A percentile compares a stretch with the other conserved stretches of the same genome.
phyloP scores from a whole-genome alignment of 169 alveolate species.

The Cryptosporidium sp. region DNA sequence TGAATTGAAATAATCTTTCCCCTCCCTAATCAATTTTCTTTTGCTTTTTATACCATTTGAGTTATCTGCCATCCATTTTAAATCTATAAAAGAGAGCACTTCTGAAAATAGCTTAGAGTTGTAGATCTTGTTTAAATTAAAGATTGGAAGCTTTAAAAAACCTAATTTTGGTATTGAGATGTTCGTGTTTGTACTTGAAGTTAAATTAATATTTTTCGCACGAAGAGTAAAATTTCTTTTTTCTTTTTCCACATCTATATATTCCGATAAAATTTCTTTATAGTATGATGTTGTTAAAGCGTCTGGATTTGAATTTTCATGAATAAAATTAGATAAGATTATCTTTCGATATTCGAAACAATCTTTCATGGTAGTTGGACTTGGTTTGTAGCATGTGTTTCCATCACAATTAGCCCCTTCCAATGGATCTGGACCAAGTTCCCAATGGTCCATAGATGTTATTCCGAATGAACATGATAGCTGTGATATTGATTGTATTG shows the following conservation, averaged over 20 bases:
- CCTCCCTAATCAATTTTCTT: neutral
- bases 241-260: conserved; percentile 12
- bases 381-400: conserved; percentile 46
- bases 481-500: conserved; percentile 68
- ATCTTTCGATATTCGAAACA: conserved; percentile 8
- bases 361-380: neutral
- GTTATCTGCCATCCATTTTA: neutral
- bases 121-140: neutral
- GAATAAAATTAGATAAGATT: neutral
- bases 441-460: conserved; percentile 71
- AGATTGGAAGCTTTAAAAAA: neutral
- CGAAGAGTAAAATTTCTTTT: neutral
- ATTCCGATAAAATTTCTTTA: conserved; percentile 33
- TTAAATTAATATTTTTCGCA: neutral
- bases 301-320: neutral
- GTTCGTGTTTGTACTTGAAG: neutral
- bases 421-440: conserved; percentile 52
- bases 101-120: neutral
- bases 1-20: neutral
- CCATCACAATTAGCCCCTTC: conserved; percentile 53
- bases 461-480: conserved; percentile 35
- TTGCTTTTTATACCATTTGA: neutral
- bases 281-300: conserved; percentile 7
- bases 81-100: neutral
- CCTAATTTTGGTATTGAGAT: neutral